Conservation (phyloP, 176 grass and related monocot species). For the Tillandsia fasciculata region DNA sequence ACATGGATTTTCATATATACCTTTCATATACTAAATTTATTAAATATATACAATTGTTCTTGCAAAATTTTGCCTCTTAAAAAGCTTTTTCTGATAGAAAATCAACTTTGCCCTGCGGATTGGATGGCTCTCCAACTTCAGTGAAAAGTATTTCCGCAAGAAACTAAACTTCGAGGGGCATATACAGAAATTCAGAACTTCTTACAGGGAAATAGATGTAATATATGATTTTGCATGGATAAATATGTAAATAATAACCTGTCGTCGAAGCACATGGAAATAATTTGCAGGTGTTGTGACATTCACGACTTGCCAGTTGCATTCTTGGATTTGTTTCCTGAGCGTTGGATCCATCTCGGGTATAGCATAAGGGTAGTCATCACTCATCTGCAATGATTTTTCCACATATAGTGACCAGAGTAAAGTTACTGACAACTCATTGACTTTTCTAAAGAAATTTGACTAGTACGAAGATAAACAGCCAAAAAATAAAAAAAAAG, state of each 20-base stretch:
- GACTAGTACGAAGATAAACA: not conserved
- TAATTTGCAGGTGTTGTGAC: constrained; percentile 19
- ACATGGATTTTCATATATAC: too few relatives aligned
- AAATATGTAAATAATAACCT: not conserved
- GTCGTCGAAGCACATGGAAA: constrained; percentile 17
- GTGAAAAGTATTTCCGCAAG: too few relatives aligned
- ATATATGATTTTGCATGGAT: too few relatives aligned
- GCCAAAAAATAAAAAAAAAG: not conserved
- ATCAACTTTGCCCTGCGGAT: too few relatives aligned
- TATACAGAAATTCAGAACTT: too few relatives aligned
- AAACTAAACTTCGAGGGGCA: too few relatives aligned
- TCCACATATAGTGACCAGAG: not conserved
- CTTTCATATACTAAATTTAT: too few relatives aligned
- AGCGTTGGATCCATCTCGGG: constrained; percentile 21
- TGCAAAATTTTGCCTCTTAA: too few relatives aligned
- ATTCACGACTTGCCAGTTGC: constrained; percentile 21
- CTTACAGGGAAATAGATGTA: too few relatives aligned
- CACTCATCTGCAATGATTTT: constrained; percentile 11
- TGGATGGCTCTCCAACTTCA: too few relatives aligned
- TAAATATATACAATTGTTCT: too few relatives aligned
- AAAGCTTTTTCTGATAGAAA: too few relatives aligned
- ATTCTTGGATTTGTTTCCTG: constrained; percentile 17
- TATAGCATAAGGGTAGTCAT: constrained; percentile 15
- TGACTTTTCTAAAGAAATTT: not conserved
- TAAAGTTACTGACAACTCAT: not conserved